Base-by-base conservation (phyloP, 169 alveolate species). In the Eimeria sp. region DNA sequence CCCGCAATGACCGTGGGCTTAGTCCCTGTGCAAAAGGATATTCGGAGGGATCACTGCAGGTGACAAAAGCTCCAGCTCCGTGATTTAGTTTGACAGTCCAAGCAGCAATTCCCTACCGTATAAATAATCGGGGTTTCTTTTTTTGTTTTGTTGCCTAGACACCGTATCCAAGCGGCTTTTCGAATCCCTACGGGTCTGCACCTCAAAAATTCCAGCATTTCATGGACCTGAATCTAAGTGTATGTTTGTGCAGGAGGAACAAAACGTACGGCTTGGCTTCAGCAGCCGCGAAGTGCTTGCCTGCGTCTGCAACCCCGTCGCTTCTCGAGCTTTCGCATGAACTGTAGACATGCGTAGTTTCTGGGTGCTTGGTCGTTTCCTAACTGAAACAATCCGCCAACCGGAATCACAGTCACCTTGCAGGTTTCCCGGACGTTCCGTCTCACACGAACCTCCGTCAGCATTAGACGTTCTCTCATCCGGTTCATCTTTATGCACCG, bases 381-480 rank as follows among this genome's bases (percentile, higher is more conserved):
- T n/a, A 76, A 5, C 87, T 20, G 87, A 47, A n/a, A 76, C 87
- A 18, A 76, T 47, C 40, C 45, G 20, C 87, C 87, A 76, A 76
- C 43, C 43, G 34, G 87, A 43, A 22, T 76, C 87, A 5, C 43
- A 45, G 14, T 22, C 9, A 47, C 16, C 47, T 20, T 45, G 34
- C 10, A 18, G 34, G 9, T 40, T 18, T 76, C 43, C 40, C 61
- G 18, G 57, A 43, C 25, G 65, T 11, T 76, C 63, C 6, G 80
- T 9, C 13, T 6, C 51, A 4, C n/a, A 70, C 16, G 49, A 70
- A 11, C 14, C 80, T 70, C 27, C 3, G 51, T 13, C 27, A 11
- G 51, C 10, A 27, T 70, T 34, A 51, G 51, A 34, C 51, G 22
- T 6, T 10, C 5, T 9, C 49, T 70, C n/a, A 30, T 30, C n/a